These are phyloP conservation scores for Vanderwaltozyma tropicalis DNA, from an alignment of 805 yeast species.

Conservation along the genomic window DNA sequence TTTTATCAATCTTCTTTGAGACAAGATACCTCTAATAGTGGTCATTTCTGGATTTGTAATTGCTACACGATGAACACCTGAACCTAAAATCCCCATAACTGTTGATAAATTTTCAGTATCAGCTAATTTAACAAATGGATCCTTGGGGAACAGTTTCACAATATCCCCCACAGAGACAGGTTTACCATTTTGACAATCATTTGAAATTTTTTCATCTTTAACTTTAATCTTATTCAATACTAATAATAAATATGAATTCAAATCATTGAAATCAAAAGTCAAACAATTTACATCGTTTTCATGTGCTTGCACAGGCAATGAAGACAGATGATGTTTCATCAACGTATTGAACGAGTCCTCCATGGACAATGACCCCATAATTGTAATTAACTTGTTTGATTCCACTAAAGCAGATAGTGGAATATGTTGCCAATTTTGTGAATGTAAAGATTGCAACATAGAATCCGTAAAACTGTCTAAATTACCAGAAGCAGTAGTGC, in stretches of 20 bases:
- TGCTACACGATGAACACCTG: conserved; percentile 91
- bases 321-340: conserved; percentile 62
- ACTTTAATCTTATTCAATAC: conserved; percentile 62
- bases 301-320: conserved; percentile 63
- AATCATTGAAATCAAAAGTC: conserved; percentile 85
- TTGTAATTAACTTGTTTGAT: conserved; percentile 60
- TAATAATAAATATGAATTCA: conserved; percentile 74
- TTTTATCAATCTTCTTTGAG: conserved; percentile 78
- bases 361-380: conserved; percentile 58
- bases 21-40: conserved; percentile 68
- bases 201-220: conserved; percentile 24
- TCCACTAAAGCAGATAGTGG: conserved; percentile 66
- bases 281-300: conserved; percentile 55
- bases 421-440: conserved; percentile 57
- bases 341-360: conserved; percentile 82
- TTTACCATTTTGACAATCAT: conserved; percentile 71
- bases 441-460: conserved; percentile 13
- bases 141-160: conserved; percentile 72
- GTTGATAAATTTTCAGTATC: conserved; percentile 57
- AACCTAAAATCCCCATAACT: conserved; percentile 81
- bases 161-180: conserved; percentile 89
- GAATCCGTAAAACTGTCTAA: background rate
- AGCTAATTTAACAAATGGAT: conserved; percentile 71
- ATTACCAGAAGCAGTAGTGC: background rate
- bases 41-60: conserved; percentile 46